These are phyloP conservation scores for Cephaloascus albidus DNA, from an alignment of 805 yeast genomes.

Conservation along the genomic window DNA sequence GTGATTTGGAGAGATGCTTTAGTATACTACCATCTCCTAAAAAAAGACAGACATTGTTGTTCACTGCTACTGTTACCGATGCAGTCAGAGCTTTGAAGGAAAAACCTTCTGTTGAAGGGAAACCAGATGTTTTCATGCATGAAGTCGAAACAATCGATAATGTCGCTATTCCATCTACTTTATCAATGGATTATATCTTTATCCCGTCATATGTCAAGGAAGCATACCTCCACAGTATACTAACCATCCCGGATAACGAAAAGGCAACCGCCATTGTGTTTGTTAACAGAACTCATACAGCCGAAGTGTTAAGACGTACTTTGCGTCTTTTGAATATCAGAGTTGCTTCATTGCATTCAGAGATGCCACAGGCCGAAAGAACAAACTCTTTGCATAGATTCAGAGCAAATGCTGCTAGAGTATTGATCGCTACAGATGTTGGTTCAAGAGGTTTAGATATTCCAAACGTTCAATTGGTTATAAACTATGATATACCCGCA, in stretches of 20 bases:
- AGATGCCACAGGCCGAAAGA: constrained; percentile 89
- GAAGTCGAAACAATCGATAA: constrained; percentile 69
- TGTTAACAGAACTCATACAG: constrained; percentile 85
- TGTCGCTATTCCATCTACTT: constrained; percentile 71
- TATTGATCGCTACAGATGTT: constrained; percentile 91
- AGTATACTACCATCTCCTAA: constrained; percentile 60
- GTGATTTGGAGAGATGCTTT: constrained; percentile 69
- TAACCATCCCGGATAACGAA: constrained; percentile 52
- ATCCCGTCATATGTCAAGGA: constrained; percentile 87
- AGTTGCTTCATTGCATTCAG: constrained; percentile 87
- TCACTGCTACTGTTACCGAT: constrained; percentile 95
- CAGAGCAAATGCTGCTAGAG: constrained; percentile 89
- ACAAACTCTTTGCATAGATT: constrained; percentile 87
- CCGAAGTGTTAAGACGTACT: constrained; percentile 78
- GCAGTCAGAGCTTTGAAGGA: constrained; percentile 76
- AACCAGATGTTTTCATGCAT: constrained; percentile 53
- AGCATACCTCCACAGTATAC: constrained; percentile 66
- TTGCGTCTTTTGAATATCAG: constrained; percentile 64
- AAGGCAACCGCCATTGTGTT: constrained; percentile 75
- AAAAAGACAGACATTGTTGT: constrained; percentile 77
- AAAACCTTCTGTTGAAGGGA: constrained; percentile 44
- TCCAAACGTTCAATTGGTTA: constrained; percentile 82
- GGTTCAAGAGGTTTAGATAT: constrained; percentile 97
- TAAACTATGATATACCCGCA: constrained; percentile 89
- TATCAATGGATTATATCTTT: constrained; percentile 57